phyloP scores from a whole-genome alignment of 1,284 basidiomycete species.

The Cutaneotrichosporon daszewskae region DNA sequence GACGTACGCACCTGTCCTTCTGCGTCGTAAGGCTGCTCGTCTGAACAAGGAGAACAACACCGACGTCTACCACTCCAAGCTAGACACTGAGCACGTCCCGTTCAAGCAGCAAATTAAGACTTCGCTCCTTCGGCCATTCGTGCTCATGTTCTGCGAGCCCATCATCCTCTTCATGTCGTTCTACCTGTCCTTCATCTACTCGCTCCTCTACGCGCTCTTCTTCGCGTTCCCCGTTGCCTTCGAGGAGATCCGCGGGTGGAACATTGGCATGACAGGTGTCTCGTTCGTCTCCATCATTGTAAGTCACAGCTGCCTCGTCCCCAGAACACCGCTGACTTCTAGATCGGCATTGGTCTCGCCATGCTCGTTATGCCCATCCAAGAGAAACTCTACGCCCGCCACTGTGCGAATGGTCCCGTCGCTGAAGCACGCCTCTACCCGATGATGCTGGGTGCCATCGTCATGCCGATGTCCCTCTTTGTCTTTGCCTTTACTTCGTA shows the following conservation, averaged over 20 bases:
- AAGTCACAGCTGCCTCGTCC: constrained; percentile 7
- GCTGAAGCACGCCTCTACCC: constrained; percentile 36
- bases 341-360: constrained; percentile 36
- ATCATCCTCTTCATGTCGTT: constrained; percentile 50
- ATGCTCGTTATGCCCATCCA: constrained; percentile 32
- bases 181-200: constrained; percentile 51
- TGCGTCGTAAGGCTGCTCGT: constrained; percentile 38
- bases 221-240: constrained; percentile 45
- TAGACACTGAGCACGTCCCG: constrained; percentile 34
- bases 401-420: constrained; percentile 18
- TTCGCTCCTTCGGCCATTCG: constrained; percentile 45
- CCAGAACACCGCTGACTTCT: too few species aligned
- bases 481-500: constrained; percentile 43
- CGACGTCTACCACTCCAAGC: constrained; percentile 38
- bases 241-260: constrained; percentile 43
- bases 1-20: constrained; percentile 45
- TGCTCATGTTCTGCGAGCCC: constrained; percentile 47
- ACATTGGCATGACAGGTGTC: constrained; percentile 40
- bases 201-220: constrained; percentile 42
- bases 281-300: constrained; percentile 42
- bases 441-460: constrained; percentile 35
- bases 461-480: constrained; percentile 48
- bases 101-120: constrained; percentile 39
- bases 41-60: constrained; percentile 45
- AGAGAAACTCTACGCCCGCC: constrained; percentile 34